Conservation (phyloP, 2,329 filamentous ascomycete species). For the Nemania sp. region DNA sequence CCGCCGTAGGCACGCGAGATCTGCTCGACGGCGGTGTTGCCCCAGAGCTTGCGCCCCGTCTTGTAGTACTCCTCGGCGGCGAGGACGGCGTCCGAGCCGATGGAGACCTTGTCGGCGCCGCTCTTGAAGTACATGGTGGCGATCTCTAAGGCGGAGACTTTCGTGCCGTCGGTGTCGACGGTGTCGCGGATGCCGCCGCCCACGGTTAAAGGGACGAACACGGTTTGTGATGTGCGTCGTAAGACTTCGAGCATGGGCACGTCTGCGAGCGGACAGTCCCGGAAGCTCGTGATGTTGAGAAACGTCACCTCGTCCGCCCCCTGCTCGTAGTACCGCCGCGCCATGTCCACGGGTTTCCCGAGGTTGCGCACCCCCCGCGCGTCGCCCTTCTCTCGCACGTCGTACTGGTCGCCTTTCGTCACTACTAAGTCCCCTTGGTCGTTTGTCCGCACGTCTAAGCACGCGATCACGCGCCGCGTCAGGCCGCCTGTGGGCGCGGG, state of each 20-base stretch:
- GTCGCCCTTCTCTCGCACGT: conserved; percentile 84
- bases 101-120: conserved; percentile 96
- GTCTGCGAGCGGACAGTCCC: conserved; percentile 90
- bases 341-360: conserved; percentile 95
- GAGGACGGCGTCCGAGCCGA: conserved; percentile 90
- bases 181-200: conserved; percentile 95
- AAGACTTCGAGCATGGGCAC: conserved; percentile 95
- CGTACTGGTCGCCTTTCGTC: conserved; percentile 98
- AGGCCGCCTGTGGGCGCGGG: conserved; percentile 63
- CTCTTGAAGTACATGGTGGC: conserved; percentile 97
- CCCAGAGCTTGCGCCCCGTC: conserved; percentile 67
- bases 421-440: conserved; percentile 94
- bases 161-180: conserved; percentile 82
- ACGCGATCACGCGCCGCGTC: conserved; percentile 92
- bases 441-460: conserved; percentile 92
- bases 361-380: conserved; percentile 80
- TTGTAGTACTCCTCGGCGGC: conserved; percentile 91
- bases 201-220: conserved; percentile 94
- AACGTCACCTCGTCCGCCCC: conserved; percentile 97
- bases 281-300: conserved; percentile 97
- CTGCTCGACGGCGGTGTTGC: conserved; percentile 90
- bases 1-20: conserved; percentile 93
- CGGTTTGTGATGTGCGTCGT: conserved; percentile 80
- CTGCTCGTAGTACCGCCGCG: conserved; percentile 90
- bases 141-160: conserved; percentile 87